These are phyloP conservation scores for Galerina marginata DNA, from an alignment of 768 basidiomycete genomes.

Conservation along the genomic window DNA sequence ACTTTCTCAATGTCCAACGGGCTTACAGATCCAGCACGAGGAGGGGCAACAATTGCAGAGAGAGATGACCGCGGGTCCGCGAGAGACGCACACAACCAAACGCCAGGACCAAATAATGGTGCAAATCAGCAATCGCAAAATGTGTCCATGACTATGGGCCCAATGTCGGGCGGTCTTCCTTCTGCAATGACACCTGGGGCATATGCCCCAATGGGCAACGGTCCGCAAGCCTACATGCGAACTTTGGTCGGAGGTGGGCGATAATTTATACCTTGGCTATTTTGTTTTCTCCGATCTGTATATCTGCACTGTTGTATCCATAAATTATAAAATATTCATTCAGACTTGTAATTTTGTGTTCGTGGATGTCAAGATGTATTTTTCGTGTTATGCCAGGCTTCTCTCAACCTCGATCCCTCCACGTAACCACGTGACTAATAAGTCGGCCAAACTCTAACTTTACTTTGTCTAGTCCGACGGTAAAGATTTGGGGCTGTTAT, in stretches of 20 bases:
- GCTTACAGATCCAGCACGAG: conserved; percentile 65
- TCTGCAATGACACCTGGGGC: conserved; percentile 55
- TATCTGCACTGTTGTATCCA: conserved; percentile 25
- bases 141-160: conserved; percentile 53
- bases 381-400: no score
- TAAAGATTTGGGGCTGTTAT: background rate
- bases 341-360: background rate
- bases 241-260: conserved; percentile 61
- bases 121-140: conserved; percentile 42
- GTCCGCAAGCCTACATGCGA: conserved; percentile 61
- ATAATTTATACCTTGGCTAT: conserved; percentile 35
- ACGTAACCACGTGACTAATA: conserved; percentile 19
- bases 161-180: conserved; percentile 49
- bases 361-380: background rate
- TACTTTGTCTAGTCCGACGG: conserved; percentile 10
- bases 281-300: conserved; percentile 25
- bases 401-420: conserved; percentile 1
- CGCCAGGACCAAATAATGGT: conserved; percentile 51
- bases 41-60: conserved; percentile 83
- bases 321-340: conserved; percentile 13
- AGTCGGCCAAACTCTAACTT: conserved; percentile 23
- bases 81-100: conserved; percentile 61
- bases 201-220: conserved; percentile 67
- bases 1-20: conserved; percentile 76
- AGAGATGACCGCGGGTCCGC: conserved; percentile 68